Evolutionary conservation across 106 monocot genomes (phyloP).

Genomic region (Dactylorhiza incarnata): DNA sequence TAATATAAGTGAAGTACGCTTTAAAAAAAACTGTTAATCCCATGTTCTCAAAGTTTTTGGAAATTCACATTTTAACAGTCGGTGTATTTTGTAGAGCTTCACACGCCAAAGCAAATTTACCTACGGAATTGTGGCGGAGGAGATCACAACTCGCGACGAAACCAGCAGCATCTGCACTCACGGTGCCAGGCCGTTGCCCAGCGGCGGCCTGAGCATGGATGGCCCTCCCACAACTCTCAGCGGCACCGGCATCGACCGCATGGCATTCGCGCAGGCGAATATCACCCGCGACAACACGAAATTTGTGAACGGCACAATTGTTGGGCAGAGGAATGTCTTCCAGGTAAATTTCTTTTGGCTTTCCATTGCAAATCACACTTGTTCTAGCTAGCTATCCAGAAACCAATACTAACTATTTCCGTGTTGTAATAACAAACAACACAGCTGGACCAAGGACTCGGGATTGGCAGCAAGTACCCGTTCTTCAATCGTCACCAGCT

Average conservation of each 20-base stretch:
- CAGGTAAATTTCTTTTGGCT: constrained; percentile 41
- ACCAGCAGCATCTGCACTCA: constrained; percentile 84
- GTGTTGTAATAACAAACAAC: too few relatives aligned
- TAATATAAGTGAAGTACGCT: constrained; percentile 82
- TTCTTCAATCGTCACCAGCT: constrained; percentile 98
- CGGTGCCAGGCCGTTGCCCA: constrained; percentile 68
- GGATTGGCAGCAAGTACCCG: constrained; percentile 81
- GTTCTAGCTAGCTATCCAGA: neutral
- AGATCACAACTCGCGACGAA: constrained; percentile 95
- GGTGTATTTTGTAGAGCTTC: constrained; percentile 45
- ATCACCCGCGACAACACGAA: constrained; percentile 93
- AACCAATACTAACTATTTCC: too few relatives aligned
- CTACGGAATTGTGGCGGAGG: constrained; percentile 86
- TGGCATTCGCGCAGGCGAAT: constrained; percentile 86
- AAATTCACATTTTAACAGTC: neutral
- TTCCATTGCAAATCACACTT: neutral
- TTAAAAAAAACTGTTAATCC: neutral
- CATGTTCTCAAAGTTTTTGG: neutral
- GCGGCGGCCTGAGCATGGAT: constrained; percentile 79
- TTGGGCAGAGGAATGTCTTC: constrained; percentile 89
- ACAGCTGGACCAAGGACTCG: constrained; percentile 95
- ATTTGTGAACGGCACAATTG: constrained; percentile 85
- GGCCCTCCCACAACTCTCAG: constrained; percentile 98
- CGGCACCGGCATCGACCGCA: constrained; percentile 80
- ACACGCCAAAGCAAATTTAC: constrained; percentile 94